Evolutionary conservation across 257 asterid species (phyloP), one percentile per base, ranked within the genome.

Genomic region (Primulina huaijiensis): DNA sequence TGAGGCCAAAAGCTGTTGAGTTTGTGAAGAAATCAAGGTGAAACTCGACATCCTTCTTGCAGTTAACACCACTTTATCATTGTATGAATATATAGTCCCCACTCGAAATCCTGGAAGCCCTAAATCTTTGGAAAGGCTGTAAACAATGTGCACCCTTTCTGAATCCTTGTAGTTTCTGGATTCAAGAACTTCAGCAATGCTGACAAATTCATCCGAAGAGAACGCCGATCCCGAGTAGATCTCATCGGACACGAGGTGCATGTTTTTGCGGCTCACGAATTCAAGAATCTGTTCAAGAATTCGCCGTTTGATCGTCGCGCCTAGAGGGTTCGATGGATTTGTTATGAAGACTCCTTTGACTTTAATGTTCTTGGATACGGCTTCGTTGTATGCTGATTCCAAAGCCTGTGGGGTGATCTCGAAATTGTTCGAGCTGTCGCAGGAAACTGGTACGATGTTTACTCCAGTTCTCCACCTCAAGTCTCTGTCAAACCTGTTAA

Each of bases 21-120:
- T 84, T 64, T 84, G 89, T 1, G 89, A 84, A 0, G 86, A 81
- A 34, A 84, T 81, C 33, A 84, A 60, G 0, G 89, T 84, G 75
- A 84, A 84, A 70, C 89, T 84, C 70, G 89, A 84, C 89, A 84
- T 84, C 35, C 89, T 59, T 62, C 89, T 52, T 1, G 89, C 89
- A 0, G 89, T 82, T 35, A 80, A 77, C 27, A 84, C 87, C 0
- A 84, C 89, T 7, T 66, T 68, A 53, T 84, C 82, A 21, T 84
- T 84, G 80, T 82, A 84, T 0, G 89, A 84, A 7, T 84, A 84
- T 19, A 84, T 79, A 0, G 85, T 82, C 57, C 89, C 89, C 5
- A 84, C 87, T 60, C 89, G 43, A 25, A 84, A 84, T 0, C 89
- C 89, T 0, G 86, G 89, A 2, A 84, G 86, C 64, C 89, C 89